Evolutionary conservation across 2,329 filamentous ascomycete genomes (phyloP).

Genomic region (Monosporascus sp.): DNA sequence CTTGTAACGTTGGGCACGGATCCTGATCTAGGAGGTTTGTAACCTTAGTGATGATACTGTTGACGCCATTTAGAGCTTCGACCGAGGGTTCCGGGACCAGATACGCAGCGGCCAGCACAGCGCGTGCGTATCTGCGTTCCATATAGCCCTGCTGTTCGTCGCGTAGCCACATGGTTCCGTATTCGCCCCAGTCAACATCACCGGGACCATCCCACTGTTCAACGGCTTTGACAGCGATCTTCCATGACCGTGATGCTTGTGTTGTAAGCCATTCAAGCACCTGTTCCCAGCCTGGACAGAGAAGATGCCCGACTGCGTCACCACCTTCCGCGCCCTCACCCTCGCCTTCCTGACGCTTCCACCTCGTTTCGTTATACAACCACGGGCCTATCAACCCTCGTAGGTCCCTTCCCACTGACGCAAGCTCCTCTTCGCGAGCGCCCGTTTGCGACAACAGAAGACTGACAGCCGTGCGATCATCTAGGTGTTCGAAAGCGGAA

Average conservation of each 20-base stretch:
- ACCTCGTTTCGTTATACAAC: constrained; percentile 61
- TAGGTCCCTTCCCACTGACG: constrained; percentile 56
- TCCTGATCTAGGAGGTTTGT: constrained; percentile 56
- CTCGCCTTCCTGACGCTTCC: constrained; percentile 34
- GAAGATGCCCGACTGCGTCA: constrained; percentile 20
- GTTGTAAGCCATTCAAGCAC: constrained; percentile 62
- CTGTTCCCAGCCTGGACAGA: constrained; percentile 62
- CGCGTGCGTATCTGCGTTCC: constrained; percentile 60
- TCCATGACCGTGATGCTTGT: constrained; percentile 56
- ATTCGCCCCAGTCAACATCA: constrained; percentile 64
- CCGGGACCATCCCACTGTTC: constrained; percentile 69
- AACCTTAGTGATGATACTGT: constrained; percentile 56
- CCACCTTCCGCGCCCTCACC: constrained; percentile 15
- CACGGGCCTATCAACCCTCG: constrained; percentile 67
- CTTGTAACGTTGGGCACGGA: constrained; percentile 46
- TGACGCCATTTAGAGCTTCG: constrained; percentile 55
- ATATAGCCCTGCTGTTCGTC: constrained; percentile 57
- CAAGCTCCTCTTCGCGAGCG: constrained; percentile 30
- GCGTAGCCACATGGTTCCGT: constrained; percentile 50
- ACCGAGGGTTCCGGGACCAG: constrained; percentile 54
- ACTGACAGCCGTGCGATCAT: constrained; percentile 53
- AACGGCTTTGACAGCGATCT: constrained; percentile 55
- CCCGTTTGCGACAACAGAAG: constrained; percentile 57
- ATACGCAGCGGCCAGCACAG: constrained; percentile 64
- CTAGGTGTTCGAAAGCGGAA: constrained; percentile 56